These are phyloP conservation scores for Sclerotinia spermophila DNA, from an alignment of 2,329 filamentous ascomycete genomes.

Conservation along the genomic window DNA sequence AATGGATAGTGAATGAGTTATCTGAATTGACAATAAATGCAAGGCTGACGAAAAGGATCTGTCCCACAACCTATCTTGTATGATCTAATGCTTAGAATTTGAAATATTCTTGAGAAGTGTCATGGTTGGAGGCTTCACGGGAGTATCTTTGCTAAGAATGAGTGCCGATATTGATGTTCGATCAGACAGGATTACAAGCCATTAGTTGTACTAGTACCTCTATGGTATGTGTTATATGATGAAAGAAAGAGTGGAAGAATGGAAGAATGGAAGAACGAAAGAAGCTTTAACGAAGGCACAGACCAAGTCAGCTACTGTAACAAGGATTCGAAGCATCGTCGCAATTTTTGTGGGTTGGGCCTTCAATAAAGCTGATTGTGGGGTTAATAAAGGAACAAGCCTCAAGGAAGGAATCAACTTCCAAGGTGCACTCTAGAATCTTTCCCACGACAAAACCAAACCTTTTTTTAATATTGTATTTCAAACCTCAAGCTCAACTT, in stretches of 20 bases:
- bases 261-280: not conserved
- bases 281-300: not conserved
- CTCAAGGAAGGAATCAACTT: conserved; percentile 5
- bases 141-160: not conserved
- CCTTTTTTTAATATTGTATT: not conserved
- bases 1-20: not conserved
- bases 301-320: not conserved
- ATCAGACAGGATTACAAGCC: not conserved
- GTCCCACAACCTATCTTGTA: not conserved
- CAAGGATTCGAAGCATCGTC: conserved; percentile 8
- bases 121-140: not conserved
- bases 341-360: conserved; percentile 1
- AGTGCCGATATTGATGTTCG: not conserved
- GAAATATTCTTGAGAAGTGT: not conserved
- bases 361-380: conserved; percentile 10
- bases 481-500: not conserved
- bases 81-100: not conserved
- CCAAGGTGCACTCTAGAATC: conserved; percentile 9
- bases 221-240: not conserved
- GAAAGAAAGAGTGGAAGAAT: not conserved
- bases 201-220: not conserved
- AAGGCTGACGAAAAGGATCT: conserved; percentile 1
- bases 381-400: not conserved
- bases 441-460: conserved; percentile 3
- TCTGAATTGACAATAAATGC: not conserved